Percentiles rank a stretch among this genome's conserved stretches.
These are phyloP conservation scores for Nicotiana otophora DNA, from an alignment of 257 asterid species.

Conservation along the genomic window DNA sequence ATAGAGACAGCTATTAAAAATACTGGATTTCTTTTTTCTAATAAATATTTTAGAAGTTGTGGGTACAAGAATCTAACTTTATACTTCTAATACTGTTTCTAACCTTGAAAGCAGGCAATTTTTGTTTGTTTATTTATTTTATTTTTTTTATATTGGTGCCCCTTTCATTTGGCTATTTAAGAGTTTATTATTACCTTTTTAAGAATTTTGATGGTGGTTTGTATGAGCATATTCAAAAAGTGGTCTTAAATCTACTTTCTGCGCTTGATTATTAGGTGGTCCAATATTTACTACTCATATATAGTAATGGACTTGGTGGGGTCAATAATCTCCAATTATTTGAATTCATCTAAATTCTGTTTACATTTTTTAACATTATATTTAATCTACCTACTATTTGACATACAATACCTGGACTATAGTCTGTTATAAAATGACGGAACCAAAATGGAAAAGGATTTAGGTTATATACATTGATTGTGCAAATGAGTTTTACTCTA, in stretches of 20 bases:
- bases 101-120: neutral
- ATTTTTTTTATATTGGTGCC: neutral
- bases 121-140: neutral
- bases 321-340: conserved; percentile 20
- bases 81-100: neutral
- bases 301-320: conserved; percentile 18
- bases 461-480: neutral
- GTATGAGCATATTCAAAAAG: conserved; percentile 25
- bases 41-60: neutral
- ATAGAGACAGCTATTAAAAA: neutral
- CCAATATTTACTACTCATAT: conserved; percentile 29
- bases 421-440: neutral
- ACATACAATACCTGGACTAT: conserved; percentile 11
- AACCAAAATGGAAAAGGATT: neutral
- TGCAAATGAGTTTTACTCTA: neutral
- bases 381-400: conserved; percentile 21
- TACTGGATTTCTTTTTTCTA: neutral
- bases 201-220: conserved; percentile 18
- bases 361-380: conserved; percentile 16
- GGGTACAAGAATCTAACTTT: neutral
- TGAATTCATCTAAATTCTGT: conserved; percentile 15
- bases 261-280: conserved; percentile 34
- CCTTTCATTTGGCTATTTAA: neutral
- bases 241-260: conserved; percentile 32
- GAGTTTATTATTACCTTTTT: neutral